Evolutionary conservation across 2,329 filamentous ascomycete species (phyloP), one percentile per base, ranked within the genome.

Genomic region (Botrytis paeoniae): DNA sequence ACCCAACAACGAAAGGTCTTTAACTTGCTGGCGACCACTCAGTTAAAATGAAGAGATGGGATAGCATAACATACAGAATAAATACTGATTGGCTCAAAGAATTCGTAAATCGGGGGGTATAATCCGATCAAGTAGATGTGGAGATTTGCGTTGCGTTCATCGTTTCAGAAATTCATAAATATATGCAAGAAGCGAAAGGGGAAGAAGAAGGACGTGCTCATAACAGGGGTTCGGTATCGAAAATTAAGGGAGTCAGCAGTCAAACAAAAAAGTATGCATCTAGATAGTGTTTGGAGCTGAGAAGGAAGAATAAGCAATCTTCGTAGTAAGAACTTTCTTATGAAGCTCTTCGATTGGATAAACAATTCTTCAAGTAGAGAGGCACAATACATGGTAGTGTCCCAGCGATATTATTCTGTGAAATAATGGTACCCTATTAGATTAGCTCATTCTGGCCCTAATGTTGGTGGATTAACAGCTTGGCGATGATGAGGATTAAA

Each of bases 401-500:
- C 29, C 62, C 41, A 35, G 41, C 20, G 41, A 64, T 64, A 48
- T 64, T 48, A 48, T 14, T 37, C 59, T 35, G 18, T 16, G 59
- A 22, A 37, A 61, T 35, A 61, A 39, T 61, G 59, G 59, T 61
- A 61, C 35, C 59, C 32, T 39, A 64, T 64, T 22, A 32, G n/a
- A 64, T 32, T 64, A 32, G 61, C 39, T 41, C 22, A 64, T 48
- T 8, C 29, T 64, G 41, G 62, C 62, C 62, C 62, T 64, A 64
- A 48, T 48, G 62, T 64, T 64, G 41, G 62, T 35, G 62, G 41
- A 29, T 48, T 16, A 22, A 9, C 35, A 25, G 57, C 57, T 60
- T 60, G 57, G 51, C 51, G 51, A 57, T 57, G 59, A 60, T 25
- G 32, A 61, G 59, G 60, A 62, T 61, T 61, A 61, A 37, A 61